Evolutionary conservation across 345 rosid genomes (phyloP).

Genomic region (Iberis pinnata): DNA sequence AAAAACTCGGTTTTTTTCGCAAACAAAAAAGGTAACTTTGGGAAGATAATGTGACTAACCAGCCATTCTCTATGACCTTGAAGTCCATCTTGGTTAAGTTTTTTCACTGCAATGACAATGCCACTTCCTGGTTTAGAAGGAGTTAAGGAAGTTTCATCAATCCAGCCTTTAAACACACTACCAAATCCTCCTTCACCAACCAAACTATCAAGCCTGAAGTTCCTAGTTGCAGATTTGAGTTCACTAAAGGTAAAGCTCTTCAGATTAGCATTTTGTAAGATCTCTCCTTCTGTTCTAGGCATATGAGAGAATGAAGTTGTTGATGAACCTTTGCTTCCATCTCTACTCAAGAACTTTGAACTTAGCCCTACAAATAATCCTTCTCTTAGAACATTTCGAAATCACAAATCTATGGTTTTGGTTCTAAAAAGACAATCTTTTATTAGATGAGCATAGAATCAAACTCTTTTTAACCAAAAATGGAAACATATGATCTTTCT

Average conservation of each 20-base stretch:
- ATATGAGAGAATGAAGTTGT: slow-evolving; percentile 51
- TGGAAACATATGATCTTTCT: slow-evolving; percentile 13
- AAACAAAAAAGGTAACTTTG: neutral
- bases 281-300: slow-evolving; percentile 87
- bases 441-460: slow-evolving; percentile 9
- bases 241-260: slow-evolving; percentile 63
- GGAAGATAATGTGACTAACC: slow-evolving; percentile 42
- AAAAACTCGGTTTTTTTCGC: neutral
- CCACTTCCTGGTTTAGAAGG: slow-evolving; percentile 83
- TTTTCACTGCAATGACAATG: slow-evolving; percentile 76
- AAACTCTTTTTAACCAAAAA: slow-evolving; percentile 8
- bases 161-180: slow-evolving; percentile 95
- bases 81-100: slow-evolving; percentile 74
- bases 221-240: slow-evolving; percentile 66
- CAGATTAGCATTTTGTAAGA: slow-evolving; percentile 63
- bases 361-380: slow-evolving; percentile 43
- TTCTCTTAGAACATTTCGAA: neutral
- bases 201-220: slow-evolving; percentile 83
- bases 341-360: slow-evolving; percentile 50
- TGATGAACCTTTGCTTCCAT: slow-evolving; percentile 54
- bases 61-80: slow-evolving; percentile 98
- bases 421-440: slow-evolving; percentile 3
- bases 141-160: slow-evolving; percentile 59
- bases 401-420: slow-evolving; percentile 11
- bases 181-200: slow-evolving; percentile 98